phyloP scores from a whole-genome alignment of 2,329 filamentous ascomycete species.

The Aspergillus sp. region DNA sequence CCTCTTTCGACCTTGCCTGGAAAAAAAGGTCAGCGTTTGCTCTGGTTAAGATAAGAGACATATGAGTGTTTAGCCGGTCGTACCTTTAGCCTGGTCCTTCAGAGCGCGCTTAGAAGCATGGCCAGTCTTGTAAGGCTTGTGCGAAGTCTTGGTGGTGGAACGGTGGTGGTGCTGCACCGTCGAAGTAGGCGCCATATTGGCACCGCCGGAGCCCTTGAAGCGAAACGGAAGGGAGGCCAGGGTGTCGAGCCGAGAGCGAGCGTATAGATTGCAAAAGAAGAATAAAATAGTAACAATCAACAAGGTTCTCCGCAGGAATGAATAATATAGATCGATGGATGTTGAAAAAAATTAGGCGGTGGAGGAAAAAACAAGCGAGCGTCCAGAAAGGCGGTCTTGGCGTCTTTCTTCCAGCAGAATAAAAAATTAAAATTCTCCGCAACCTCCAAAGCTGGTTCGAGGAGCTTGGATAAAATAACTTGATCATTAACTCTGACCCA shows the following conservation, averaged over 20 bases:
- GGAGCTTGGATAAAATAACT: neutral
- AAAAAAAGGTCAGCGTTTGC: slow-evolving; percentile 1
- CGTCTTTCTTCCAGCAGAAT: slow-evolving; percentile 17
- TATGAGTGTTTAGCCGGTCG: slow-evolving; percentile 5
- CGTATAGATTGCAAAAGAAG: slow-evolving; percentile 11
- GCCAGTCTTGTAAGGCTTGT: slow-evolving; percentile 91
- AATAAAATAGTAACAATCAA: slow-evolving; percentile 10
- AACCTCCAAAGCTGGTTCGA: neutral
- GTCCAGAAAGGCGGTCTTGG: slow-evolving; percentile 14
- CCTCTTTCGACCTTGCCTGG: slow-evolving; percentile 72
- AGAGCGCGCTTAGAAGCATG: slow-evolving; percentile 86
- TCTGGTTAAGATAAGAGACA: neutral
- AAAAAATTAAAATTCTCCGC: slow-evolving; percentile 12
- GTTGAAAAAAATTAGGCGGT: slow-evolving; percentile 35
- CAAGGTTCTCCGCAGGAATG: neutral
- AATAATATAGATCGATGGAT: slow-evolving; percentile 17
- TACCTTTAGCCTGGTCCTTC: slow-evolving; percentile 83
- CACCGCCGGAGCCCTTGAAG: slow-evolving; percentile 69
- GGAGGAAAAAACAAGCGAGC: slow-evolving; percentile 26
- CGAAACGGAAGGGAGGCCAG: slow-evolving; percentile 70
- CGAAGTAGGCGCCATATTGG: slow-evolving; percentile 71
- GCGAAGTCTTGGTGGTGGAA: slow-evolving; percentile 81
- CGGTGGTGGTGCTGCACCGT: slow-evolving; percentile 76
- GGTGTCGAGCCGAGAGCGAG: slow-evolving; percentile 12
- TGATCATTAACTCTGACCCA: neutral